phyloP scores from a whole-genome alignment of 257 asterid species.

The Knoxia roxburghii region DNA sequence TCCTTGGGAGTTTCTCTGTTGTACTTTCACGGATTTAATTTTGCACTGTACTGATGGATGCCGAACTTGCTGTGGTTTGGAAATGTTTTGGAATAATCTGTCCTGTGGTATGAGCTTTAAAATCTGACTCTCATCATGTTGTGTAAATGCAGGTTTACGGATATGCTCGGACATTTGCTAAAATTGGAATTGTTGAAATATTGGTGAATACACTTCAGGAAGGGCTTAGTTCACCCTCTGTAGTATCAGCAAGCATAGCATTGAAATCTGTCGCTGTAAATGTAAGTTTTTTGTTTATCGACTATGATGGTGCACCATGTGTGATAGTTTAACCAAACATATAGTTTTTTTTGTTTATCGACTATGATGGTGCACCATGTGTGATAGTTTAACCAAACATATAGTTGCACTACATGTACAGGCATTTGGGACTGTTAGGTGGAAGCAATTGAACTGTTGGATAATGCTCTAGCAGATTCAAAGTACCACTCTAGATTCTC shows the following conservation, averaged over 20 bases:
- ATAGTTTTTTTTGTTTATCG: slow-evolving; percentile 1
- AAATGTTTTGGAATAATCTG: not conserved
- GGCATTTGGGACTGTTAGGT: not conserved
- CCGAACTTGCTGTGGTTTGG: not conserved
- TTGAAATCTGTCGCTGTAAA: slow-evolving; percentile 85
- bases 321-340: not conserved
- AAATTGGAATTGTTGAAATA: slow-evolving; percentile 63
- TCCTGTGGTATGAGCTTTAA: not conserved
- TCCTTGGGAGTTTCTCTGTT: slow-evolving; percentile 1
- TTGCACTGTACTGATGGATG: not conserved
- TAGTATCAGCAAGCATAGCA: slow-evolving; percentile 73
- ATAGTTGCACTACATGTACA: not conserved
- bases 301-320: not conserved
- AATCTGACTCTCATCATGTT: not conserved
- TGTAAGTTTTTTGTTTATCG: slow-evolving; percentile 40
- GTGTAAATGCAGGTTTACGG: slow-evolving; percentile 64
- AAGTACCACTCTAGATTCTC: not conserved
- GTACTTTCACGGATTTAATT: not conserved
- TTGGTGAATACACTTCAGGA: slow-evolving; percentile 74
- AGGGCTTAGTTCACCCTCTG: slow-evolving; percentile 56
- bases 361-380: not conserved
- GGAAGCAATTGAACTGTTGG: slow-evolving; percentile 3
- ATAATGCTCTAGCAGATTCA: not conserved
- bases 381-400: not conserved
- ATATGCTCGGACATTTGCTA: slow-evolving; percentile 81